Percentiles rank a stretch among this genome's conserved stretches.
Evolutionary conservation across 2,329 filamentous ascomycete genomes (phyloP).

Genomic region (Hypoxylon sp.): DNA sequence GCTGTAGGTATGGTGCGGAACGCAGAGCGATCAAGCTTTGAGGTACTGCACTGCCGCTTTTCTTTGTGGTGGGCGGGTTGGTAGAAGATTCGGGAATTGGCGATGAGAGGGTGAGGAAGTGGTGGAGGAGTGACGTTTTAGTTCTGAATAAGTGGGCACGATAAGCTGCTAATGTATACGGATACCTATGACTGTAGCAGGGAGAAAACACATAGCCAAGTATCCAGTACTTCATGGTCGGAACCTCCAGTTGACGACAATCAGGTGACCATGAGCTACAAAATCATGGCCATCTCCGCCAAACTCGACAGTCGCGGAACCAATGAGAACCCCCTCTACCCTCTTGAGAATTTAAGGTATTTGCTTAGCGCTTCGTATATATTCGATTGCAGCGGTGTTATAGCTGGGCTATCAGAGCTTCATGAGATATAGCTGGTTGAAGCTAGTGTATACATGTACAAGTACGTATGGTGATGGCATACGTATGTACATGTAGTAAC

Average conservation of each 20-base stretch:
- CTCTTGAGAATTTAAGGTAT: no score
- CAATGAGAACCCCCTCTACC: constrained; percentile 33
- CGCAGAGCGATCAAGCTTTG: constrained; percentile 22
- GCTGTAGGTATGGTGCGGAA: constrained; percentile 19
- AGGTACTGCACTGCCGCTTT: constrained; percentile 34
- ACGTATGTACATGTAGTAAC: background rate
- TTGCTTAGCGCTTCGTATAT: background rate
- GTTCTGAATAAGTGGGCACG: constrained; percentile 27
- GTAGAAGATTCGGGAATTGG: constrained; percentile 50
- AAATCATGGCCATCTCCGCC: constrained; percentile 16
- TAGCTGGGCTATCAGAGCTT: background rate
- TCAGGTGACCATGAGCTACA: constrained; percentile 33
- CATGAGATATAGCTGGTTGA: background rate
- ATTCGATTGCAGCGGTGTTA: background rate
- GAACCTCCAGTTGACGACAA: constrained; percentile 20
- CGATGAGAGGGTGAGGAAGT: constrained; percentile 29
- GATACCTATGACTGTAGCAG: background rate
- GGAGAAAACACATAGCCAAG: background rate
- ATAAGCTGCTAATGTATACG: constrained; percentile 18
- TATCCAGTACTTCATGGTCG: constrained; percentile 16
- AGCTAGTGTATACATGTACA: no score
- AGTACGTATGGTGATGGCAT: no score
- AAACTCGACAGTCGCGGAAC: constrained; percentile 30
- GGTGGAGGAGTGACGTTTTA: constrained; percentile 34
- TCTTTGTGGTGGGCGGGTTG: constrained; percentile 37